Evolutionary conservation across 148 eudicot species (phyloP).

Genomic region (Fallopia convolvulus): DNA sequence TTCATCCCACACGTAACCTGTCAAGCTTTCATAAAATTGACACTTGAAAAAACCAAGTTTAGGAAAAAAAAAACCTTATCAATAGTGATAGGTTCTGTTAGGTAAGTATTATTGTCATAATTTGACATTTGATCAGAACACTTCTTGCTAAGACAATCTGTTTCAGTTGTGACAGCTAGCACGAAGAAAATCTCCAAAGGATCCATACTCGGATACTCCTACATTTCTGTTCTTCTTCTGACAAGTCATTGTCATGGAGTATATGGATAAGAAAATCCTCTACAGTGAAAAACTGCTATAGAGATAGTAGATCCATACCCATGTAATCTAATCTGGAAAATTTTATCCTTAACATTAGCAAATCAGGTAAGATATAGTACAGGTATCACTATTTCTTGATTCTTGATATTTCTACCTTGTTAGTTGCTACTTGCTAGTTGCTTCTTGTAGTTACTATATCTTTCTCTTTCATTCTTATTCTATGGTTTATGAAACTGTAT

Average conservation of each 20-base stretch:
- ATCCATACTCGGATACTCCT: neutral
- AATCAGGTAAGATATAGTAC: neutral
- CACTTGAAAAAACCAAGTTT: neutral
- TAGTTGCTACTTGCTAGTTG: neutral
- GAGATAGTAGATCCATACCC: neutral
- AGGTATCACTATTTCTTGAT: neutral
- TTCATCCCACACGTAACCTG: neutral
- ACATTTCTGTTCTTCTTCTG: neutral
- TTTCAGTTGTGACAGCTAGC: neutral
- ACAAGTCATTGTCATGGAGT: conserved; percentile 1
- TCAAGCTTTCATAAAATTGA: neutral
- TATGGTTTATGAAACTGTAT: neutral
- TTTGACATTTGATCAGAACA: neutral
- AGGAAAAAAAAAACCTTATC: neutral
- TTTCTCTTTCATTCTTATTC: neutral
- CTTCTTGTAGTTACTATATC: neutral
- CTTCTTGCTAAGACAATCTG: neutral
- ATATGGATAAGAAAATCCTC: conserved; percentile 4
- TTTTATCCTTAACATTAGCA: neutral
- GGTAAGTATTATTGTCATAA: neutral
- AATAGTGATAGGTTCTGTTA: neutral
- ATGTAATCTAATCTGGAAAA: neutral
- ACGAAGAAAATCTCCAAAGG: neutral
- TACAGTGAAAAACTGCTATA: neutral
- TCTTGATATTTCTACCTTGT: neutral